Base-by-base conservation (phyloP, 768 basidiomycete genomes). In the Tulasnella sp. region DNA sequence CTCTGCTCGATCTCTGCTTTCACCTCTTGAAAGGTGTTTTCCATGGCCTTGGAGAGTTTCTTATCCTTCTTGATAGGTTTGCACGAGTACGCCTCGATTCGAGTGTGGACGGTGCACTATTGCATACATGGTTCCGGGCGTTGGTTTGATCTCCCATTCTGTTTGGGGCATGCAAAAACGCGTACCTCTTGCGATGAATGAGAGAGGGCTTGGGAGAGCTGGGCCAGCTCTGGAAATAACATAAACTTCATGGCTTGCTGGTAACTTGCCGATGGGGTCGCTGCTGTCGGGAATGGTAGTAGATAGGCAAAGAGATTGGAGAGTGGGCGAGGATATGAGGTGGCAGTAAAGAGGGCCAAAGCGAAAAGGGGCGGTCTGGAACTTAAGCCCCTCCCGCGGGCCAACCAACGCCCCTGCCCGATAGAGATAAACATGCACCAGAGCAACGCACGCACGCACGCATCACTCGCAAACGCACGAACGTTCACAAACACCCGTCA, bases 51-150 rank as follows among this genome's bases (percentile, higher is more conserved):
- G 89, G 96, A 96, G 85, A 98, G 92, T 85, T 93, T 94, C 90
- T 96, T 95, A 89, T 99, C 98, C 83, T 94, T 93, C 82, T 95
- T 94, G 86, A 98, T 93, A 86, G 96, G 93, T 90, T 99, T 99
- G 90, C 95, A 96, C 84, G 93, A 94, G 88, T 98, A 99, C 0
- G 95, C 97, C 86, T 98, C 97, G 85, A 99, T 92, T 82, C 96
- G 91, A 71, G 95, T 95, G 86, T 95, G 92, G 9, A 97, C 95
- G 6, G 92, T 89, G 85, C 94, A 95, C 85, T 52, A 58, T 46
- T 16, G 52, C 24, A 48, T 42, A 21, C 16, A 52, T 48, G 75
- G 39, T 78, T 73, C 40, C 36, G 56, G 2, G 46, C 27, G 19
- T 52, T 31, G 39, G 56, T 31, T 52, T 52, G 52, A 24, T 52